Evolutionary conservation across 1,284 basidiomycete genomes (phyloP).

Genomic region (Ganoderma boninense): DNA sequence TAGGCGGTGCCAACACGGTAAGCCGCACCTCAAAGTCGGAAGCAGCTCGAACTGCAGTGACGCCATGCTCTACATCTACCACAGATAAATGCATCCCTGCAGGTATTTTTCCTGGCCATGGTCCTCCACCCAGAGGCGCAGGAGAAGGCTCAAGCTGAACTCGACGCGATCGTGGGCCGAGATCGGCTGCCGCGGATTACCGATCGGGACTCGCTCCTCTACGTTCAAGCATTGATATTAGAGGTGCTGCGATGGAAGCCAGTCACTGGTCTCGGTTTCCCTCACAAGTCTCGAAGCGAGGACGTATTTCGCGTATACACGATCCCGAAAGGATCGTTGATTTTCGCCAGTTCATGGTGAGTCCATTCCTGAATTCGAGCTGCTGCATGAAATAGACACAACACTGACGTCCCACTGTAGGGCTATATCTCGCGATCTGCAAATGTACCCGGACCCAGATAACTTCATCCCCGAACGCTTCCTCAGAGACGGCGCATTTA

Average conservation of each 20-base stretch:
- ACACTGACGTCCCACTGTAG: background rate
- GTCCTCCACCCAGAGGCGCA: conserved; percentile 44
- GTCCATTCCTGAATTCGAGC: background rate
- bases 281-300: conserved; percentile 16
- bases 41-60: too few species aligned
- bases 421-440: conserved; percentile 17
- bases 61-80: too few species aligned
- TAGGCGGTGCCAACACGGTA: background rate
- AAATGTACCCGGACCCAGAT: conserved; percentile 21
- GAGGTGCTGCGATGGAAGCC: conserved; percentile 34
- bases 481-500: conserved; percentile 21
- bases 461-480: background rate
- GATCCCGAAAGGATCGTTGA: conserved; percentile 34
- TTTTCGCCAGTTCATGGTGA: conserved; percentile 26
- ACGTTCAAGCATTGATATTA: conserved; percentile 32
- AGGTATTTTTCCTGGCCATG: conserved; percentile 46
- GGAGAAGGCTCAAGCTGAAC: conserved; percentile 40
- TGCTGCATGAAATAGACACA: background rate
- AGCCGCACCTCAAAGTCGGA: background rate
- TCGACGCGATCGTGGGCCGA: conserved; percentile 38
- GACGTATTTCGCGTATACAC: conserved; percentile 33
- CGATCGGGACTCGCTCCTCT: conserved; percentile 26
- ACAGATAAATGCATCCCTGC: conserved; percentile 35
- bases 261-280: conserved; percentile 25
- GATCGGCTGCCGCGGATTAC: conserved; percentile 28